phyloP scores from a whole-genome alignment of 164 flowering plant species.

The Umbellularia californica region DNA sequence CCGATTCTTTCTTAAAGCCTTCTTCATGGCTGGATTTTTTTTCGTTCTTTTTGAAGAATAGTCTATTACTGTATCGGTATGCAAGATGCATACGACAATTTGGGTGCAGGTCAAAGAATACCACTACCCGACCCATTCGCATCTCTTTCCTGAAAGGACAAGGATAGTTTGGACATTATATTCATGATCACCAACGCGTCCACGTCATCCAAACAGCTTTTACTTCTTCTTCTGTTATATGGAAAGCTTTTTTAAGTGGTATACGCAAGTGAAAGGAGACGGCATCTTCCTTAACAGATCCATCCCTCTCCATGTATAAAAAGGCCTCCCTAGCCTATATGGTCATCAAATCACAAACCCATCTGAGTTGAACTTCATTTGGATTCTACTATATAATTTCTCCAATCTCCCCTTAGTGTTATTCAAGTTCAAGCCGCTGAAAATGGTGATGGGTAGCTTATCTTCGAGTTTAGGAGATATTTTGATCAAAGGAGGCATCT shows the following conservation, averaged over 20 bases:
- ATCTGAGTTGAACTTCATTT: too few relatives aligned
- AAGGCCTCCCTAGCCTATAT: not conserved
- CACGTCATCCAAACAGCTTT: not conserved
- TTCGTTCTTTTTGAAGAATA: too few relatives aligned
- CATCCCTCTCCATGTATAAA: not conserved
- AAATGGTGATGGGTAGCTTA: slow-evolving; percentile 20
- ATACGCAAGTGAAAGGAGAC: not conserved
- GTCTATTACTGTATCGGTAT: too few relatives aligned
- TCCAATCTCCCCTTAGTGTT: not conserved
- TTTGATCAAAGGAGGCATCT: slow-evolving; percentile 39
- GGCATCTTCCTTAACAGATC: not conserved
- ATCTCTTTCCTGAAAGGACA: not conserved
- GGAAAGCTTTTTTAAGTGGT: not conserved
- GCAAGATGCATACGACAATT: not conserved
- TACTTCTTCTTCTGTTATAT: not conserved
- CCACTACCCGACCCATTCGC: not conserved
- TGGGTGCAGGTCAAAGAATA: not conserved
- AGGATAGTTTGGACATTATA: not conserved
- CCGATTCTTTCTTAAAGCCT: too few relatives aligned
- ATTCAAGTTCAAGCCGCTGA: not conserved
- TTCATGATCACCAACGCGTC: not conserved
- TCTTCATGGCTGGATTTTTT: too few relatives aligned
- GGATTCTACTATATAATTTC: not conserved
- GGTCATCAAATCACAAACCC: not conserved
- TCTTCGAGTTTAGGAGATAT: slow-evolving; percentile 13